phyloP scores from a whole-genome alignment of 1,284 basidiomycete species.

The Leccinum insigne region DNA sequence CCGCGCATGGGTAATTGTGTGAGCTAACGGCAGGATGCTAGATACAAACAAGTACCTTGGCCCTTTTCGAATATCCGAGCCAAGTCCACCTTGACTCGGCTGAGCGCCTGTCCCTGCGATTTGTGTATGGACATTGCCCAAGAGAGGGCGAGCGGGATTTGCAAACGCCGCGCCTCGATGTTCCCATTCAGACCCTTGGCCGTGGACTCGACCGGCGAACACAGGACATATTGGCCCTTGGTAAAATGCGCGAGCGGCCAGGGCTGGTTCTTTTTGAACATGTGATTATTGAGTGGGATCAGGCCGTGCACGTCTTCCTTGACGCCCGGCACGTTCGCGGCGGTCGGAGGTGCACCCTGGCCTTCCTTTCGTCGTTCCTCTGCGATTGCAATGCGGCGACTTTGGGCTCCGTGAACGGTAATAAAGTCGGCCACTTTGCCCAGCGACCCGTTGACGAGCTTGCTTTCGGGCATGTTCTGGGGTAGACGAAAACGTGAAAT shows the following conservation, averaged over 20 bases:
- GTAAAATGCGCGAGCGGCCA: conserved; percentile 63
- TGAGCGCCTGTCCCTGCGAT: conserved; percentile 81
- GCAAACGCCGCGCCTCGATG: conserved; percentile 48
- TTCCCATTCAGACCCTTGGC: conserved; percentile 51
- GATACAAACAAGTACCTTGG: conserved; percentile 45
- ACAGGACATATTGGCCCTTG: conserved; percentile 41
- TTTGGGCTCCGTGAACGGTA: conserved; percentile 41
- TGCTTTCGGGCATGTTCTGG: conserved; percentile 50
- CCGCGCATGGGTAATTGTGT: conserved; percentile 28
- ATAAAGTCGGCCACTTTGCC: conserved; percentile 76
- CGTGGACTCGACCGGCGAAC: conserved; percentile 53
- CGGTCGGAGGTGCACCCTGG: not conserved
- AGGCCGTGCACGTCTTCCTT: conserved; percentile 13
- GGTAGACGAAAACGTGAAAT: not conserved
- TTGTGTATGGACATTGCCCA: conserved; percentile 90
- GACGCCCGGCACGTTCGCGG: conserved; percentile 16
- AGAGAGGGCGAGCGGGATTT: conserved; percentile 77
- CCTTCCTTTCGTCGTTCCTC: conserved; percentile 24
- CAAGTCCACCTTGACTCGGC: conserved; percentile 75
- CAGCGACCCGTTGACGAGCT: conserved; percentile 88
- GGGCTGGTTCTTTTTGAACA: conserved; percentile 28
- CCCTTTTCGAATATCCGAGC: conserved; percentile 78
- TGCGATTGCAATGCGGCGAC: conserved; percentile 43
- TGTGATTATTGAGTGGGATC: conserved; percentile 20
- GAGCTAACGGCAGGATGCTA: not conserved